Conservation (phyloP, 106 monocot species). For the Gastrodia elata region DNA sequence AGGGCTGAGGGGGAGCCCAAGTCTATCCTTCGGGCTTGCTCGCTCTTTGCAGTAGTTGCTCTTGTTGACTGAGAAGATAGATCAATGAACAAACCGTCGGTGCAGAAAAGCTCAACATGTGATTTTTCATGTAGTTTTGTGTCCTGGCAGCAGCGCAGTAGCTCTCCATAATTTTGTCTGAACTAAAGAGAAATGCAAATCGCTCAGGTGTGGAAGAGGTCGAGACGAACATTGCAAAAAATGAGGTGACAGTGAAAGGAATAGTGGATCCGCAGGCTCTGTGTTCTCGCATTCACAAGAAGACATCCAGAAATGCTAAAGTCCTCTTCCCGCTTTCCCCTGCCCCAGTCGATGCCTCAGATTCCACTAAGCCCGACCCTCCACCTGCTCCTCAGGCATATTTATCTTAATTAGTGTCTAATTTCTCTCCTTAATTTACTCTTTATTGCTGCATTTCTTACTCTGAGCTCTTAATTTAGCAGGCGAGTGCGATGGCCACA, state of each 20-base stretch:
- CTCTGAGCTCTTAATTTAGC: too few relatives aligned
- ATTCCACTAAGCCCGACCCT: slow-evolving; percentile 14
- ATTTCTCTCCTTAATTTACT: neutral
- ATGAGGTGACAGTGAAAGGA: slow-evolving; percentile 62
- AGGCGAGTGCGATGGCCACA: slow-evolving; percentile 53
- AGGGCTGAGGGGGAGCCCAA: too few relatives aligned
- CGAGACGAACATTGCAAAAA: slow-evolving; percentile 55
- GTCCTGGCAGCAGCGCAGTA: too few relatives aligned
- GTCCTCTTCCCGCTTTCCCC: slow-evolving; percentile 47
- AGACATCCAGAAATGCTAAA: slow-evolving; percentile 43
- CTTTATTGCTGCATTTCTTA: too few relatives aligned
- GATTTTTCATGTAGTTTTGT: too few relatives aligned
- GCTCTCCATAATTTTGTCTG: too few relatives aligned
- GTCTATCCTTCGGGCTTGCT: too few relatives aligned
- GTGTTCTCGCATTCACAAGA: slow-evolving; percentile 48
- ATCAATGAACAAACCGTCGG: too few relatives aligned
- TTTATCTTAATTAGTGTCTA: neutral
- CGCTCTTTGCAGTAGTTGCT: too few relatives aligned
- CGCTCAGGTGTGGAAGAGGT: slow-evolving; percentile 74
- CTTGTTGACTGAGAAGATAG: too few relatives aligned
- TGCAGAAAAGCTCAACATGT: too few relatives aligned
- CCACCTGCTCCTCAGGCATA: neutral
- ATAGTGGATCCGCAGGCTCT: slow-evolving; percentile 65
- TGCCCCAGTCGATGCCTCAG: slow-evolving; percentile 16
- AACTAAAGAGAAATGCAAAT: too few relatives aligned